A percentile compares a stretch with the other conserved stretches of the same genome.
These are phyloP conservation scores for Lipomyces anomalus DNA, from an alignment of 805 yeast genomes.

Conservation along the genomic window DNA sequence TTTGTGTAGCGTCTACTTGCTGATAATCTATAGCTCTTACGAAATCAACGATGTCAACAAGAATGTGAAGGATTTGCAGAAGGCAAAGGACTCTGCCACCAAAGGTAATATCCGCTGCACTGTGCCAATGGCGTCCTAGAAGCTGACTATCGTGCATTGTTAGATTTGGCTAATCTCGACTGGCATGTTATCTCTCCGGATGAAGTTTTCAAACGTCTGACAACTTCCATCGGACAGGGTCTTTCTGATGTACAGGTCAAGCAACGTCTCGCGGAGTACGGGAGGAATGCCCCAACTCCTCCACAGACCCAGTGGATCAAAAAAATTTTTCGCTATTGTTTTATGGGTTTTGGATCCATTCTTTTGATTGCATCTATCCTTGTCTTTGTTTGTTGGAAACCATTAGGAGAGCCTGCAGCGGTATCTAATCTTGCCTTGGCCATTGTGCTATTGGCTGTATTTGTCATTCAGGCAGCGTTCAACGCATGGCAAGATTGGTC, in stretches of 20 bases:
- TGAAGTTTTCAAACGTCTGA: neutral
- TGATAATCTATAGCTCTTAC: neutral
- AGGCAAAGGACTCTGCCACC: neutral
- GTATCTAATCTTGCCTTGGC: constrained; percentile 40
- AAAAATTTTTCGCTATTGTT: constrained; percentile 38
- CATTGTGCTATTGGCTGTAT: constrained; percentile 38
- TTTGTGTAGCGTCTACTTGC: neutral
- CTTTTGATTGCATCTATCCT: constrained; percentile 41
- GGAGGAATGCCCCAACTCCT: constrained; percentile 28
- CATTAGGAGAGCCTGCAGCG: constrained; percentile 45
- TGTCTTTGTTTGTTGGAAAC: constrained; percentile 43
- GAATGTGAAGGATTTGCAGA: neutral
- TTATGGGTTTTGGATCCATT: constrained; percentile 47
- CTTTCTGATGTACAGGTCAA: neutral
- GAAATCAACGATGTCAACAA: neutral
- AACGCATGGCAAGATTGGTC: constrained; percentile 46
- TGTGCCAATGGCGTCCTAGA: neutral
- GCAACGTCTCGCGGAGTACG: neutral
- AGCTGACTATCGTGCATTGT: neutral
- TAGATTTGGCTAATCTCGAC: constrained; percentile 1
- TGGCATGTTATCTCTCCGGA: neutral
- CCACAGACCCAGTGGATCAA: constrained; percentile 36
- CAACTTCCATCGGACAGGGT: neutral
- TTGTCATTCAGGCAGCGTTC: constrained; percentile 41
- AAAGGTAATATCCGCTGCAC: neutral